Conservation (phyloP, 2,329 filamentous ascomycete species). For the Bisporella sp. region DNA sequence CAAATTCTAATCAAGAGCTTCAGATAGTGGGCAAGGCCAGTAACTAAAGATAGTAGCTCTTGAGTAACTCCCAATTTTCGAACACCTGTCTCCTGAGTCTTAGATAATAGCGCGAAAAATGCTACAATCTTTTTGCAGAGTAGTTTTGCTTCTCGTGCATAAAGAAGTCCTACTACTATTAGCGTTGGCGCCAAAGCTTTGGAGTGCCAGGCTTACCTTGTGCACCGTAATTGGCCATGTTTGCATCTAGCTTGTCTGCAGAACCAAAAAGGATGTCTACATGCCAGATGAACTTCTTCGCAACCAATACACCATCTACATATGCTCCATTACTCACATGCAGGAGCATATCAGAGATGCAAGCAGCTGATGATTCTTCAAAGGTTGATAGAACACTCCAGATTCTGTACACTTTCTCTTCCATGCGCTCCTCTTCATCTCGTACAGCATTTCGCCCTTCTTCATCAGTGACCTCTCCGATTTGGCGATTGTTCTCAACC, state of each 20-base stretch:
- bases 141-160: slow-evolving; percentile 92
- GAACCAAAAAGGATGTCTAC: slow-evolving; percentile 88
- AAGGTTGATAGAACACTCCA: slow-evolving; percentile 97
- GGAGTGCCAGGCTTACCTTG: slow-evolving; percentile 55
- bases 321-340: slow-evolving; percentile 98
- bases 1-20: slow-evolving; percentile 97
- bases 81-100: slow-evolving; percentile 86
- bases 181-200: too few relatives aligned
- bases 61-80: slow-evolving; percentile 93
- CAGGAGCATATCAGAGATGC: slow-evolving; percentile 97
- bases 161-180: slow-evolving; percentile 62
- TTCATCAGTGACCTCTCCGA: slow-evolving; percentile 51
- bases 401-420: slow-evolving; percentile 95
- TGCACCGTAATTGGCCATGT: slow-evolving; percentile 60
- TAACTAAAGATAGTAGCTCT: slow-evolving; percentile 94
- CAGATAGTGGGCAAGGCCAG: slow-evolving; percentile 91
- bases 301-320: slow-evolving; percentile 87
- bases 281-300: slow-evolving; percentile 93
- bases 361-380: slow-evolving; percentile 94
- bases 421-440: slow-evolving; percentile 85
- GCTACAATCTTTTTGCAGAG: slow-evolving; percentile 99
- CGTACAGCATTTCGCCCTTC: slow-evolving; percentile 70
- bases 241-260: slow-evolving; percentile 74
- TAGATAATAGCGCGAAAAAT: slow-evolving; percentile 91
- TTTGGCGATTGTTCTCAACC: slow-evolving; percentile 32